A percentile compares a stretch with the other conserved stretches of the same genome.
These are phyloP conservation scores for Rhododendron vialii DNA, from an alignment of 148 eudicot species.

Conservation along the genomic window DNA sequence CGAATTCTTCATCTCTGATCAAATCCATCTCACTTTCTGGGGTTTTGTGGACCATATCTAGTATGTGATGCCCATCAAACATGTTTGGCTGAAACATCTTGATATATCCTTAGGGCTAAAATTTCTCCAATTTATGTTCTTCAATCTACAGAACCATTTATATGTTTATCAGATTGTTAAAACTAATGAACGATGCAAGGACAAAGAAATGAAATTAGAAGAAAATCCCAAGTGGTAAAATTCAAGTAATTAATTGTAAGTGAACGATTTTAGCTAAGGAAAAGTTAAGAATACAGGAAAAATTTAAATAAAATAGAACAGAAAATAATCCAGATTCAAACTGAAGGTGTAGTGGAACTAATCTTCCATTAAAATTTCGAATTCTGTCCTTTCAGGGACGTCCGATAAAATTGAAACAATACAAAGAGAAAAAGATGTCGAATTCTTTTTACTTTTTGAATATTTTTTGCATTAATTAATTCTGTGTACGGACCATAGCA, in stretches of 20 bases:
- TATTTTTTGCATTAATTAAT: not conserved
- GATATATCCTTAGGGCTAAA: not conserved
- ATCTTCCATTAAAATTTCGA: not conserved
- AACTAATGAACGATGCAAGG: not conserved
- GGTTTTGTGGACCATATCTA: slow-evolving; percentile 52
- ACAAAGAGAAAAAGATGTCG: too few species aligned
- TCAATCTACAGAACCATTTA: slow-evolving; percentile 3
- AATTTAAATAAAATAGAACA: not conserved
- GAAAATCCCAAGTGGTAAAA: not conserved
- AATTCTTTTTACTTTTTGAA: not conserved
- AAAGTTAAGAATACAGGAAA: not conserved
- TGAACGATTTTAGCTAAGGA: not conserved
- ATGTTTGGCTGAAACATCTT: slow-evolving; percentile 76
- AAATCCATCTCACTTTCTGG: slow-evolving; percentile 60
- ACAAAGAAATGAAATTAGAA: not conserved
- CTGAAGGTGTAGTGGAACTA: not conserved
- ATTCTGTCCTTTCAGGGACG: too few species aligned
- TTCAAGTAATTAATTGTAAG: too few species aligned
- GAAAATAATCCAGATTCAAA: not conserved
- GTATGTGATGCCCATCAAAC: slow-evolving; percentile 64
- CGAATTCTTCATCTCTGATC: slow-evolving; percentile 70
- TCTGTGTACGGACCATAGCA: not conserved
- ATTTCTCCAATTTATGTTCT: not conserved
- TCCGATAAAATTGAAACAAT: too few species aligned
- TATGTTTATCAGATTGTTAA: not conserved